These are phyloP conservation scores for Saccharomyces mikatae DNA, from an alignment of 805 yeast species.

Conservation along the genomic window DNA sequence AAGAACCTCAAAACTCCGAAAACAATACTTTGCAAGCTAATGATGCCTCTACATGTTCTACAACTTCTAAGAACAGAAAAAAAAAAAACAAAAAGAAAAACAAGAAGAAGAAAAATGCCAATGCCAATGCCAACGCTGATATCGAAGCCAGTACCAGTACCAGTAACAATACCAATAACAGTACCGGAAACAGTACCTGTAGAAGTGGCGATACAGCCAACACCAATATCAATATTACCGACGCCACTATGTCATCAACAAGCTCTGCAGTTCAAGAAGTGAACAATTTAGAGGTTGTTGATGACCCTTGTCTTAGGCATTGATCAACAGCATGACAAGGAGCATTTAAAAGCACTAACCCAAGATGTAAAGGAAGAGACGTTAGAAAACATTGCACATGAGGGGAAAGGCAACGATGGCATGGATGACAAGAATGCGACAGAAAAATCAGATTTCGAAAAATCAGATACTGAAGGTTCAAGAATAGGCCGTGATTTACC, in stretches of 20 bases:
- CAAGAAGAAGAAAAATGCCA: conserved; percentile 18
- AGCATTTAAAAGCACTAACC: conserved; percentile 13
- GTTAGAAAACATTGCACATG: conserved; percentile 17
- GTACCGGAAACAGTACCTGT: not conserved
- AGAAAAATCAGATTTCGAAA: conserved; percentile 1
- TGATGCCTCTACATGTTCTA: not conserved
- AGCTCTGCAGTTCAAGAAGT: conserved; percentile 7
- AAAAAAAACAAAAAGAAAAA: conserved; percentile 27
- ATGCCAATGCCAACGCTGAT: not conserved
- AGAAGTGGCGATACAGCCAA: not conserved
- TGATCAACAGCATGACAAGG: conserved; percentile 14
- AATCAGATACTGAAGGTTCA: conserved; percentile 4
- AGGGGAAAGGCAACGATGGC: not conserved
- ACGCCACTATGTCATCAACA: conserved; percentile 1
- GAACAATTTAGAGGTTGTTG: conserved; percentile 12
- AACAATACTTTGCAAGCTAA: not conserved
- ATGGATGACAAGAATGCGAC: not conserved
- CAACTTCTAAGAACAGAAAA: conserved; percentile 13
- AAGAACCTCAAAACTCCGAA: conserved; percentile 36
- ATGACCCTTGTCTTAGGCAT: conserved; percentile 25
- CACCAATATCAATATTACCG: not conserved
- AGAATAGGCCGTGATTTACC: conserved; percentile 75
- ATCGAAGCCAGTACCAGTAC: not conserved
- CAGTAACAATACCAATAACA: not conserved
- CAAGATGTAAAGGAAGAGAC: conserved; percentile 21